These are phyloP conservation scores for Fraxinus velutina DNA, from an alignment of 305 asterid genomes.

Conservation along the genomic window DNA sequence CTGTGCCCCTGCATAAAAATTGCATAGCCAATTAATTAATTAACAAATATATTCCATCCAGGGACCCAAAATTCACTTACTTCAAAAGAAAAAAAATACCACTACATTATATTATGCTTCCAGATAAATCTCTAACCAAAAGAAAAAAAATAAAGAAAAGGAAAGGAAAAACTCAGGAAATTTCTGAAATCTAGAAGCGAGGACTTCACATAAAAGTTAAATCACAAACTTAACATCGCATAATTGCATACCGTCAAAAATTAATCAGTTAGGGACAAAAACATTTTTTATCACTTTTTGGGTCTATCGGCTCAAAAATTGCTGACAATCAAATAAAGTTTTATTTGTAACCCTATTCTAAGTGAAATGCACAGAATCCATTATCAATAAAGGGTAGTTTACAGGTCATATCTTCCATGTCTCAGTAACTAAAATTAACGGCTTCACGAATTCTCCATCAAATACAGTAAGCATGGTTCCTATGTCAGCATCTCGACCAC, in stretches of 20 bases:
- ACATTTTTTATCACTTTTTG: neutral
- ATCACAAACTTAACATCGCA: neutral
- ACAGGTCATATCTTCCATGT: neutral
- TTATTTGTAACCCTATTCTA: neutral
- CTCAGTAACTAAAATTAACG: neutral
- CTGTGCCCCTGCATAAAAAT: conserved; percentile 66
- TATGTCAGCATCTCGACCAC: neutral
- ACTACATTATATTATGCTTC: neutral
- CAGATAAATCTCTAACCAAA: neutral
- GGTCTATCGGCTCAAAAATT: neutral
- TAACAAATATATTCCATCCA: neutral
- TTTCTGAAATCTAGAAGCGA: neutral
- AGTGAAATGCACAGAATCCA: neutral
- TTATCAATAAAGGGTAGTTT: neutral
- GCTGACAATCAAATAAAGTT: neutral
- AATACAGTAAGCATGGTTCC: neutral
- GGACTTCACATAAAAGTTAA: neutral
- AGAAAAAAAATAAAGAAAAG: neutral
- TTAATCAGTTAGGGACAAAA: neutral
- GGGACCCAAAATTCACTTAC: neutral
- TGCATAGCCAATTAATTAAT: conserved; percentile 15
- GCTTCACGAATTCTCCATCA: neutral
- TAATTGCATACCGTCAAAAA: neutral
- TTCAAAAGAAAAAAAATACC: neutral
- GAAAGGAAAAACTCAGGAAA: neutral